Evolutionary conservation across 2,329 filamentous ascomycete genomes (phyloP).

Genomic region (Fusarium pininemorale): DNA sequence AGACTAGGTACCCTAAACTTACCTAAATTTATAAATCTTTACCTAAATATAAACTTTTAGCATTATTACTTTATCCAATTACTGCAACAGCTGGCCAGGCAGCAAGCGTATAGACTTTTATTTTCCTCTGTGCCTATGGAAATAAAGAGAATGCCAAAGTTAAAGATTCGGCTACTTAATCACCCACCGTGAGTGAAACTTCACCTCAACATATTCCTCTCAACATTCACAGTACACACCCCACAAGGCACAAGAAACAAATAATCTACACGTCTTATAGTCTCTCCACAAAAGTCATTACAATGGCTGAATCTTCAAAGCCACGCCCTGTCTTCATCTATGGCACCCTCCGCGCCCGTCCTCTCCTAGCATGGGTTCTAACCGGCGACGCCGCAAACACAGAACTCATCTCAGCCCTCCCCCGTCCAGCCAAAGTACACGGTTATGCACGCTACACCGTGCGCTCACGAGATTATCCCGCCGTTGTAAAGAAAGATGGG

Average conservation of each 20-base stretch:
- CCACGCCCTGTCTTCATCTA: not conserved
- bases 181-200: rapidly evolving
- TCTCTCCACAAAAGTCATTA: not conserved
- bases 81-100: rapidly evolving
- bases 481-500: constrained; percentile 15
- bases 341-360: not conserved
- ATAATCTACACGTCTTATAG: not conserved
- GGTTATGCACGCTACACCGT: constrained; percentile 23
- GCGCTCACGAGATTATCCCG: constrained; percentile 39
- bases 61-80: too few relatives aligned
- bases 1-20: not conserved
- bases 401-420: not conserved
- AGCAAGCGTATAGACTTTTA: not conserved
- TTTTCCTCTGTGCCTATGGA: too few relatives aligned
- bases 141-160: rapidly evolving
- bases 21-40: not conserved
- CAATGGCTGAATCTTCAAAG: not conserved
- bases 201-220: rapidly evolving
- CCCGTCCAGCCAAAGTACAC: constrained; percentile 20
- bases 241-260: not conserved
- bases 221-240: not conserved
- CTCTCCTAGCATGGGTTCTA: constrained; percentile 39
- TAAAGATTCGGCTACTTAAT: rapidly evolving
- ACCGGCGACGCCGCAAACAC: constrained; percentile 41
- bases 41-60: not conserved